Evolutionary conservation across 176 grass and related monocot genomes (phyloP).

Genomic region (Oropetium thomaeum): DNA sequence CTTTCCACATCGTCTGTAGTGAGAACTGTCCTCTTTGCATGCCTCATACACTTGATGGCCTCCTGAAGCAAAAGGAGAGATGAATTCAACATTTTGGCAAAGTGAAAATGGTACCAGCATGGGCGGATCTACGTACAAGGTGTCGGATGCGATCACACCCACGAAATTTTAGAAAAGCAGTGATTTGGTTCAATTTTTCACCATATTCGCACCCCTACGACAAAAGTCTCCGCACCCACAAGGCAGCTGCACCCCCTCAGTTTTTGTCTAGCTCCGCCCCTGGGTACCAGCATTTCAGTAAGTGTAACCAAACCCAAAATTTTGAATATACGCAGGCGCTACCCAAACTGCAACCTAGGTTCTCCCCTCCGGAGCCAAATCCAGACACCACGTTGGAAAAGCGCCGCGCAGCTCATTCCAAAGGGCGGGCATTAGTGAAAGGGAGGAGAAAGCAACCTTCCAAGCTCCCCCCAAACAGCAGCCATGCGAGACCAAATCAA

Average conservation of each 20-base stretch:
- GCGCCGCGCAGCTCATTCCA: not conserved
- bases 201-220: too few species aligned
- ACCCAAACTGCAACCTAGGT: not conserved
- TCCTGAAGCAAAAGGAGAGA: conserved; percentile 48
- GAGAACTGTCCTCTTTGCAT: conserved; percentile 82
- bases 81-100: not conserved
- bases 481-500: not conserved
- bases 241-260: too few species aligned
- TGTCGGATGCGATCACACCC: too few species aligned
- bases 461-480: not conserved
- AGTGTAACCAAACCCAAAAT: not conserved
- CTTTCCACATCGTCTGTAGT: conserved; percentile 80
- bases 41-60: conserved; percentile 93
- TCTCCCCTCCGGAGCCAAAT: not conserved
- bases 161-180: too few species aligned
- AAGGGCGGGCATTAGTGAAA: not conserved
- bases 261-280: too few species aligned
- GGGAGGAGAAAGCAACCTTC: not conserved
- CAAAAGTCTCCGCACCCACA: too few species aligned
- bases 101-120: not conserved
- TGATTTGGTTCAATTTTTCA: too few species aligned
- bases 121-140: too few species aligned
- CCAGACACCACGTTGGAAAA: not conserved
- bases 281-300: not conserved
- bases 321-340: not conserved